A percentile compares a stretch with the other conserved stretches of the same genome.
These are phyloP conservation scores for Clathrus columnatus DNA, from an alignment of 768 basidiomycete genomes.

Conservation along the genomic window DNA sequence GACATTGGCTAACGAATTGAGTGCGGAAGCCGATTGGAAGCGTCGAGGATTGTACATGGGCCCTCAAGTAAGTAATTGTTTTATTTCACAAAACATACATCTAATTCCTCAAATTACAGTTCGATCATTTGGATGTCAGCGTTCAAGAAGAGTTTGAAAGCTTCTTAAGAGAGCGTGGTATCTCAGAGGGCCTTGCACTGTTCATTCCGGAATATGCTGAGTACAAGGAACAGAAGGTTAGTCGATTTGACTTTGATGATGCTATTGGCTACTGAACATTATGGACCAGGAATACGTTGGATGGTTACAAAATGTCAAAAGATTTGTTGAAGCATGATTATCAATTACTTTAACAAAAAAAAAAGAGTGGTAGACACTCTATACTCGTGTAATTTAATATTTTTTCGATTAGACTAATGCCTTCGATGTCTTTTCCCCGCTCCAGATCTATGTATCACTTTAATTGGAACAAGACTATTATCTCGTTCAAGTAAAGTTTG, in stretches of 20 bases:
- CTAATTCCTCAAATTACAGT: slow-evolving; percentile 33
- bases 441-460: too few species aligned
- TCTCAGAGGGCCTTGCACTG: slow-evolving; percentile 71
- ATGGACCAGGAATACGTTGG: slow-evolving; percentile 72
- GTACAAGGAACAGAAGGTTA: slow-evolving; percentile 87
- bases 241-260: slow-evolving; percentile 16
- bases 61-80: slow-evolving; percentile 49
- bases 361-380: not conserved
- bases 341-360: not conserved
- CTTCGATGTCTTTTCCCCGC: too few species aligned
- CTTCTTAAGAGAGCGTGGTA: slow-evolving; percentile 83
- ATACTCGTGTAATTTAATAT: too few species aligned
- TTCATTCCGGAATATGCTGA: slow-evolving; percentile 88
- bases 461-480: too few species aligned
- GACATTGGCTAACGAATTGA: slow-evolving; percentile 63
- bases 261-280: slow-evolving; percentile 11
- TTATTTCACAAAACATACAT: not conserved
- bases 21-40: slow-evolving; percentile 89
- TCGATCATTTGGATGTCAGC: slow-evolving; percentile 77
- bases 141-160: slow-evolving; percentile 91
- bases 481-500: too few species aligned
- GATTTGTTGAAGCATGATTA: slow-evolving; percentile 56
- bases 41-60: slow-evolving; percentile 88
- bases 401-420: too few species aligned
- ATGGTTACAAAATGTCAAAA: slow-evolving; percentile 80